Evolutionary conservation across 106 monocot genomes (phyloP).

Genomic region (Dioscorea zingiberensis): DNA sequence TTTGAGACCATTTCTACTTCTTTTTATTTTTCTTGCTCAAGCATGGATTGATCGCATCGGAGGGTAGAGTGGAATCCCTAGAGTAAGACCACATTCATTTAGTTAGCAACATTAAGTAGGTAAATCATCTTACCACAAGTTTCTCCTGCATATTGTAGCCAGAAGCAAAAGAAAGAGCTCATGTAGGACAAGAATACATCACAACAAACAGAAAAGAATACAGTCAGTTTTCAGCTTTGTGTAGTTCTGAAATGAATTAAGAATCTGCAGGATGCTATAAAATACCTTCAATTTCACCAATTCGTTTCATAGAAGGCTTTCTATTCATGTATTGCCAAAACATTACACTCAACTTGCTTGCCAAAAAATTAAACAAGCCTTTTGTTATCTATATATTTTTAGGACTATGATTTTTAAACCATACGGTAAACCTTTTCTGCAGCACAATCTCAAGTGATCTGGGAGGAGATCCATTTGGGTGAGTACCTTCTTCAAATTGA

Average conservation of each 20-base stretch:
- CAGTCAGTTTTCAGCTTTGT: too few species aligned
- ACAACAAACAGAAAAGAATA: too few species aligned
- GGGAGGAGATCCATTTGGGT: slow-evolving; percentile 87
- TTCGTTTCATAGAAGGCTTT: not conserved
- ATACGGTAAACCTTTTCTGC: slow-evolving; percentile 5
- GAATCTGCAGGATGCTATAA: too few species aligned
- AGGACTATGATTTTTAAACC: not conserved
- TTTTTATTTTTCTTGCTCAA: not conserved
- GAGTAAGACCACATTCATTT: not conserved
- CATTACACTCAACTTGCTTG: not conserved
- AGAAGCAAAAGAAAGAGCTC: too few species aligned
- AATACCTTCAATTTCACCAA: not conserved
- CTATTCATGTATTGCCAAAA: not conserved
- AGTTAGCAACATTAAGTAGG: not conserved
- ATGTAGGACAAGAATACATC: too few species aligned
- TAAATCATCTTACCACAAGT: not conserved
- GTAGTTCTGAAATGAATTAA: too few species aligned
- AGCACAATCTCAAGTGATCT: slow-evolving; percentile 80
- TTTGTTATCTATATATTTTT: not conserved
- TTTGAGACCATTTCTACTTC: not conserved
- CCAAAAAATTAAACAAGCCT: too few species aligned
- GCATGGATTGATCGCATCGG: not conserved
- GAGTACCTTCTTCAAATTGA: slow-evolving; percentile 1
- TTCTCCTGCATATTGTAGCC: too few species aligned
- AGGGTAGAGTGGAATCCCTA: not conserved